Base-by-base conservation (phyloP, 768 basidiomycete species). In the Phylloporus sp. region DNA sequence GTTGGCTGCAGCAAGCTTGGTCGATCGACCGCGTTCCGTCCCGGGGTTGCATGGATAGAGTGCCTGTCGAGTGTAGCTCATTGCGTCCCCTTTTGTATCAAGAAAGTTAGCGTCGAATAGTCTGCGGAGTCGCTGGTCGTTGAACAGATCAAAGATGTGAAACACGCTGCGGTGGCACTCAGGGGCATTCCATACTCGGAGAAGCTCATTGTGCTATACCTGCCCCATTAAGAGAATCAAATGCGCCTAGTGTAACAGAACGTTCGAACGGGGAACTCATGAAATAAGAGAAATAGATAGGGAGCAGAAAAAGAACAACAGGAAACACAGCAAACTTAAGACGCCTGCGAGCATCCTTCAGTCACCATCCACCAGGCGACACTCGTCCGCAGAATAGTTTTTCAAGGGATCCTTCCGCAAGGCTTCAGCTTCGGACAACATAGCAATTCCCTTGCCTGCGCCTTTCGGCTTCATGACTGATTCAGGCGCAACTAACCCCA, bases 351-450 rank as follows among this genome's bases (percentile, higher is more conserved):
- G 33, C 22, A 20, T 36, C n/a, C 15, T 50, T 68, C 48, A 66
- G 15, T 53, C 53, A 35, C 58, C 64, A 35, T 60, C 64, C 34
- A 52, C 49, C 24, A 55, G 26, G 11, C 38, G 42, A 42, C 47
- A 54, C 28, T 62, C 64, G 8, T 50, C 60, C 9, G 26, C 33
- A n/a, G 59, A 56, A 63, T 90, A 88, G 59, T 90, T 90, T 71
- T 86, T 89, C 61, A 90, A 67, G 2, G 88, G 88, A 60, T 89
- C 84, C 55, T 79, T 86, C 49, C 87, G 72, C 48, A 90, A 61
- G 3, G 85, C 86, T 59, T 90, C 88, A 26, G 85, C 85, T 63
- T 89, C 86, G 3, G 82, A 79, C 24, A 73, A 66, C 31, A 74
- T 64, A 20, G 62, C 55, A 9, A 71, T 65, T 10, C 71, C 75